Evolutionary conservation across 2,329 filamentous ascomycete genomes (phyloP), one percentile per base, ranked within the genome.

Genomic region (Fusarium scirpi): DNA sequence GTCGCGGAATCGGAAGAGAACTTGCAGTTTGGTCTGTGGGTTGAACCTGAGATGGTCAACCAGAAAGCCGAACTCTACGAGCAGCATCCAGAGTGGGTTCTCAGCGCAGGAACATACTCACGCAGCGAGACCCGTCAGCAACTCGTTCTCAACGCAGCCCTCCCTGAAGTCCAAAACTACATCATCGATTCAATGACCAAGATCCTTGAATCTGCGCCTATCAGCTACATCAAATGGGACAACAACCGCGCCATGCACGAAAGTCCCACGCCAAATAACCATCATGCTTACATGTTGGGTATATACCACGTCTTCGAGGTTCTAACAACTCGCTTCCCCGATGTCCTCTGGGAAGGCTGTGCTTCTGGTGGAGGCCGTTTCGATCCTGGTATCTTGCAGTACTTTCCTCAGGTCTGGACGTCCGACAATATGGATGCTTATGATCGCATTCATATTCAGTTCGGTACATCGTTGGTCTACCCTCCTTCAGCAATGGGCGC

Each of bases 41-140:
- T 91, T 4, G 90, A 91, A 74, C 89, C 89, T 0, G 89, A 91
- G 71, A 91, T 91, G 90, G 85, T 91, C 52, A 90, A 88, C 60
- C 85, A 86, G 3, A 86, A 88, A 56, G 91, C 89, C 0, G 84
- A 81, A 4, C 80, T 91, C 3, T 91, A 91, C 74, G 76, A 83
- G 1, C 79, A 87, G 46, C 89, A 91, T 68, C 89, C 89, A 0
- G 88, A 91, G 58, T 91, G 89, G 89, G 87, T 83, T 5, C 72
- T 91, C 55, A 85, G 89, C 58, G 85, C 88, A 0, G 87, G 86
- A 6, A 76, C 81, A 1, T 87, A 91, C 71, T 81, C 85, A 2
- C 84, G 88, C 15, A 90, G 85, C 0, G 78, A 88, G 47, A 82
- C 81, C 2, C 84, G 89, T 1, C 84, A 85, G 67, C 88, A 91